phyloP scores from a whole-genome alignment of 2,329 filamentous ascomycete species.

The Botrytis fabae region DNA sequence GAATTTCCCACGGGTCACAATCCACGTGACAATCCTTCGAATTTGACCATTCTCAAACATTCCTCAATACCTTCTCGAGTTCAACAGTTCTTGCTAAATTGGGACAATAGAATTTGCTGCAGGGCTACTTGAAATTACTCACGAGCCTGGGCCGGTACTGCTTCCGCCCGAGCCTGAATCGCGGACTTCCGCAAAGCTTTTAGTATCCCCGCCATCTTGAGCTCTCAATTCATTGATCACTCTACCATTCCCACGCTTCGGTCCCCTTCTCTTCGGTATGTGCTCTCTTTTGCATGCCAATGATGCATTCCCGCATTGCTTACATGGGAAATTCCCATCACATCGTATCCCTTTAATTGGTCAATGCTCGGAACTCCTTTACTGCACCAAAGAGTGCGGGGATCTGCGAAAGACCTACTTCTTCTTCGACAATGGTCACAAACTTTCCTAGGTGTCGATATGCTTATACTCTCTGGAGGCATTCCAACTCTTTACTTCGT shows the following conservation, averaged over 20 bases:
- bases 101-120: not conserved
- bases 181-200: slow-evolving; percentile 40
- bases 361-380: slow-evolving; percentile 10
- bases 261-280: slow-evolving; percentile 63
- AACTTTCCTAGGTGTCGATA: slow-evolving; percentile 42
- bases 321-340: slow-evolving; percentile 54
- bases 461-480: slow-evolving; percentile 34
- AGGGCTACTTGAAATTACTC: slow-evolving; percentile 21
- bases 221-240: slow-evolving; percentile 62
- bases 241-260: slow-evolving; percentile 61
- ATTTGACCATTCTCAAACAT: not conserved
- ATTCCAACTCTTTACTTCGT: slow-evolving; percentile 30
- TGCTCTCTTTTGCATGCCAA: slow-evolving; percentile 65
- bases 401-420: slow-evolving; percentile 40
- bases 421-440: slow-evolving; percentile 50
- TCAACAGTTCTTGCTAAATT: not conserved
- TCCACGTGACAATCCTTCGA: not conserved
- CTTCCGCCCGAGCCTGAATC: slow-evolving; percentile 28
- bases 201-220: slow-evolving; percentile 45
- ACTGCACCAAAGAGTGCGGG: not conserved
- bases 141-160: slow-evolving; percentile 33
- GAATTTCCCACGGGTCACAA: not conserved
- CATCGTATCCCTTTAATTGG: slow-evolving; percentile 46
- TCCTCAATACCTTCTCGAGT: not conserved
- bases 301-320: slow-evolving; percentile 59